Conservation (phyloP, 495 filamentous ascomycete genomes). For the Aspergillus asperescens region DNA sequence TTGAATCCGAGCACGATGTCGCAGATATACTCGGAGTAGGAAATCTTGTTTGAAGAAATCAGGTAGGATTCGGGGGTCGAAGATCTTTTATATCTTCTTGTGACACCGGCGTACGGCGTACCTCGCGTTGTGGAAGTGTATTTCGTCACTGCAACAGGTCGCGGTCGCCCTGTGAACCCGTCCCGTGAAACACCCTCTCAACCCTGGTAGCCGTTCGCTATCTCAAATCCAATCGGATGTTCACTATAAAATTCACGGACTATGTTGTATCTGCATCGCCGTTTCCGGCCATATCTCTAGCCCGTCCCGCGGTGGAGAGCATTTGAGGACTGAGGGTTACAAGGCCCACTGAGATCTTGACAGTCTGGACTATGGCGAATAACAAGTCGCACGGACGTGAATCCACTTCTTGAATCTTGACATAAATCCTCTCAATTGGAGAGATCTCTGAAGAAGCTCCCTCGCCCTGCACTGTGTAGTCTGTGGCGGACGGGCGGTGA, state of each 20-base stretch:
- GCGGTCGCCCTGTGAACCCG: constrained; percentile 14
- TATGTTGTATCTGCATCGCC: constrained; percentile 13
- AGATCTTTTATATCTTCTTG: constrained; percentile 1
- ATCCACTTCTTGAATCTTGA: too few species aligned
- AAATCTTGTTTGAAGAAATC: too few species aligned
- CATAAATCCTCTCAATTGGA: too few species aligned
- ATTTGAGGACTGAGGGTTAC: constrained; percentile 12
- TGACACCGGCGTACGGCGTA: neutral
- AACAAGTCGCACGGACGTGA: neutral
- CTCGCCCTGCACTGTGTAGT: too few species aligned
- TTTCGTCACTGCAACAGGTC: constrained; percentile 12
- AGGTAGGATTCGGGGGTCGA: neutral
- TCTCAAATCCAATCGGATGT: neutral
- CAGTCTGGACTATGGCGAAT: neutral
- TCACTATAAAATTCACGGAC: neutral
- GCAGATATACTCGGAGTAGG: too few species aligned
- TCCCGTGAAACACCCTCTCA: constrained; percentile 7
- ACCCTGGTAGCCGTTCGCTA: too few species aligned
- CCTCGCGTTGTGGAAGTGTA: too few species aligned
- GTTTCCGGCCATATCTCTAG: constrained; percentile 6
- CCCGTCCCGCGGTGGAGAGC: neutral
- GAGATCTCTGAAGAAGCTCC: too few species aligned
- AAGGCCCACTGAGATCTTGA: neutral
- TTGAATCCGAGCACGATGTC: too few species aligned
- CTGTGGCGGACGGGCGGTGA: too few species aligned